phyloP scores from a whole-genome alignment of 2,329 filamentous ascomycete species.

The Pyricularia pennisetigena region DNA sequence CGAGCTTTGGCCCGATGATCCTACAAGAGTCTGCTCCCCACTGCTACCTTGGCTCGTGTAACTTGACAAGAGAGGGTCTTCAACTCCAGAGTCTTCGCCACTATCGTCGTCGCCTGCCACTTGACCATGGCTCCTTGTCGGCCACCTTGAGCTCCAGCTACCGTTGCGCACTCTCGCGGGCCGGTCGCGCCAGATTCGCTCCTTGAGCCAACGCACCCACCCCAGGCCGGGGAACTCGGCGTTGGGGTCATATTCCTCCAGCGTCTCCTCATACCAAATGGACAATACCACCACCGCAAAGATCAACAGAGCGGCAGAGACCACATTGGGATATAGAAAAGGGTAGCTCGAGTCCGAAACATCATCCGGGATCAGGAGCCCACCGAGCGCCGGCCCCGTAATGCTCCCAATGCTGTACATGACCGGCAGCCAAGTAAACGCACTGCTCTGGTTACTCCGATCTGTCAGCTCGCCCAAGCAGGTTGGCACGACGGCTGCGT shows the following conservation, averaged over 20 bases:
- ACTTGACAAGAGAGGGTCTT: neutral
- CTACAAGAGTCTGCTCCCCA: slow-evolving; percentile 5
- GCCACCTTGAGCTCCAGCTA: slow-evolving; percentile 17
- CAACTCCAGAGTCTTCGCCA: neutral
- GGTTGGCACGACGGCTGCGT: slow-evolving; percentile 87
- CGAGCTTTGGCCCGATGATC: slow-evolving; percentile 7
- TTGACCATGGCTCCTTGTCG: slow-evolving; percentile 8
- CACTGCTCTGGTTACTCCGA: slow-evolving; percentile 83
- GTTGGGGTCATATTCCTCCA: slow-evolving; percentile 37
- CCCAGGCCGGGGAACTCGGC: slow-evolving; percentile 12
- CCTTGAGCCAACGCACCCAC: slow-evolving; percentile 13
- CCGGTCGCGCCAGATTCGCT: neutral
- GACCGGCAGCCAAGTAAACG: slow-evolving; percentile 89
- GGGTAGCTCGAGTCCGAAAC: slow-evolving; percentile 43
- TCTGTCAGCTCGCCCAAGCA: slow-evolving; percentile 93
- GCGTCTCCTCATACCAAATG: slow-evolving; percentile 80
- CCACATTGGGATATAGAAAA: slow-evolving; percentile 75
- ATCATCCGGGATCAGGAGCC: slow-evolving; percentile 57
- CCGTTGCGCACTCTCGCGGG: slow-evolving; percentile 9
- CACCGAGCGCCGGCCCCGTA: slow-evolving; percentile 85
- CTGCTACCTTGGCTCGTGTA: neutral
- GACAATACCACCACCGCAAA: slow-evolving; percentile 63
- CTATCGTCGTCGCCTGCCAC: neutral
- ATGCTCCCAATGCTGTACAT: slow-evolving; percentile 95
- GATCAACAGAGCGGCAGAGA: slow-evolving; percentile 62